Base-by-base conservation (phyloP, 495 filamentous ascomycete genomes). In the Entonaema liquescens region DNA sequence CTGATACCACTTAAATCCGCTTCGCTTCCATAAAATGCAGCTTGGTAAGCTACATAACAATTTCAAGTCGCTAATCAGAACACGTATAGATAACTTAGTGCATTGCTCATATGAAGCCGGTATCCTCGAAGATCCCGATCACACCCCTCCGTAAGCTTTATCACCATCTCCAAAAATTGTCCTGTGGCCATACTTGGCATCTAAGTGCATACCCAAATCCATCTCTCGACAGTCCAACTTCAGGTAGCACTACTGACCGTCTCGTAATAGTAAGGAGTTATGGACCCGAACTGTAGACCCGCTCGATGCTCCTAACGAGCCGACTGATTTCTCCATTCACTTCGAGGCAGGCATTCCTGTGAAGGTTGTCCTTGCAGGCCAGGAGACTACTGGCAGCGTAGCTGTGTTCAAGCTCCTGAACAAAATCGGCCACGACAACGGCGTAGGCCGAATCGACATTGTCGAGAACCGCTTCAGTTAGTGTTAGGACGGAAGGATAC, bases 31-130 rank as follows among this genome's bases (percentile, higher is more conserved):
- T 21, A 47, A 21, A 21, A 47, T 3, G 2, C 17, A 19, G 3
- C 9, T 26, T 29, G 5, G 25, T 1, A 8, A 53, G 15, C 15
- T 13, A n/a, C 23, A 13, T 9, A 12, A 5, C 12, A 29, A 12
- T 26, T 29, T 17, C 50, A 29, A 29, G 50, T 13, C 28, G 26
- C 50, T 53, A 53, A 53, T 5, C 50, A 12, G 4, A 53, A 11
- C 5, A 2, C 12, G 83, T 72, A 92, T 91, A 88, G 93, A 96
- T 70, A 97, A 97, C 84, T 82, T 95, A 65, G 93, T 93, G 23
- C 94, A 97, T 81, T 97, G 93, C 87, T 88, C 83, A 53, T 98
- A 97, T 77, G 94, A 97, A 84, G 91, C 91, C 54, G 94, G 94
- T 68, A 90, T 89, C 19, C 65, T 68, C 25, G 56, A 59, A 28